Evolutionary conservation across 768 basidiomycete species (phyloP), one percentile per base, ranked within the genome.

Genomic region (Tulasnella sp.): DNA sequence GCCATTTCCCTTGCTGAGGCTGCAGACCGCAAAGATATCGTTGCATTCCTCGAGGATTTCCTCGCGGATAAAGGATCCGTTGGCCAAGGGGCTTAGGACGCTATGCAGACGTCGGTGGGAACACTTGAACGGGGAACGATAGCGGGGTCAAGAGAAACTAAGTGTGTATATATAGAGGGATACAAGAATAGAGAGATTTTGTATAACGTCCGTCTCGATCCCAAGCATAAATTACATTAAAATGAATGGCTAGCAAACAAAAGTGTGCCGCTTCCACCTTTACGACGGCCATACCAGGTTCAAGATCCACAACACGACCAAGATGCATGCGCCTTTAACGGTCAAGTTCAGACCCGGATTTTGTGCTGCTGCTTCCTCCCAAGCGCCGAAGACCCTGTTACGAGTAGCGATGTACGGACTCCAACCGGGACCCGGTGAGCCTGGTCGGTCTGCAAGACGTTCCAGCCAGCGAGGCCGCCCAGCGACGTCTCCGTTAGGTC

Each of bases 1-100:
- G 88, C 90, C 3, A 77, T 83, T n/a, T 88, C 91, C 77, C 83
- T 93, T 78, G 92, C 92, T 70, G 82, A 83, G 39, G 85, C 89
- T 57, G 88, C 90, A 18, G 89, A 88, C 26, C 88, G 90, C 80
- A 84, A 86, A 32, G 87, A 88, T 0, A 87, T 93, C 77, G 87
- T 87, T 55, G 80, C 37, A 81, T 84, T 78, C 79, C 80, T 86
- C 37, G 79, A 82, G 75, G 78, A 79, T 39, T 37, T 73, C 39
- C 46, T 80, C 9, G 74, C 32, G 4, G 61, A 69, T 29, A 57
- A 48, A 35, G 74, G 74, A 35, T 44, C 13, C 26, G 74, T 75
- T 18, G 74, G 74, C 2, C 74, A 75, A 69, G 74, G 74, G 11
- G 74, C 74, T 26, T 75, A 57, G 42, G 20, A 29, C 5, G 16